Percentiles rank a stretch among this genome's conserved stretches.
These are phyloP conservation scores for Amauroascus niger DNA, from an alignment of 2,329 filamentous ascomycete species.

Conservation along the genomic window DNA sequence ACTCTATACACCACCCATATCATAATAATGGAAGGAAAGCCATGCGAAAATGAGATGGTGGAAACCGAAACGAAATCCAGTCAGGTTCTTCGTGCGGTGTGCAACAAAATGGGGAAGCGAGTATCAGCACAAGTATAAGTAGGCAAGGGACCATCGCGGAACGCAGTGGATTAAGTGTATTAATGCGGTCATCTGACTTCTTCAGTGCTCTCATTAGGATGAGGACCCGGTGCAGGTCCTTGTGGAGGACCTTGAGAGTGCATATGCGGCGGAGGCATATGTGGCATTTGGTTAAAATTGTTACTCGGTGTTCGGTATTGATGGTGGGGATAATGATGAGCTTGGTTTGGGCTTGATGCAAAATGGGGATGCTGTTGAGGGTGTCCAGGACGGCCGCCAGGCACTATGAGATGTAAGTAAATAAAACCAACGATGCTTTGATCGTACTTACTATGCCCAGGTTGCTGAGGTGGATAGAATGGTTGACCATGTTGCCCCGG, in stretches of 20 bases:
- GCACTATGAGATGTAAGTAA: slow-evolving; percentile 43
- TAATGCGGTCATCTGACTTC: slow-evolving; percentile 42
- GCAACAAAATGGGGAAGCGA: neutral
- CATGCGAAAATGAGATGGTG: slow-evolving; percentile 3
- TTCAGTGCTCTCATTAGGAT: slow-evolving; percentile 36
- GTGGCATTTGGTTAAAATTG: slow-evolving; percentile 45
- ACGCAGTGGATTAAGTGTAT: neutral
- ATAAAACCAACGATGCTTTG: slow-evolving; percentile 24
- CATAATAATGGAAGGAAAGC: neutral
- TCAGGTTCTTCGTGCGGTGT: neutral
- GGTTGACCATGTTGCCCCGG: slow-evolving; percentile 67
- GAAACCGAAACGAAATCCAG: slow-evolving; percentile 11
- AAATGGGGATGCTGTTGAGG: slow-evolving; percentile 53
- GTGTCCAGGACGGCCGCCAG: slow-evolving; percentile 50
- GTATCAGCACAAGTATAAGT: neutral
- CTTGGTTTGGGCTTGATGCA: slow-evolving; percentile 55
- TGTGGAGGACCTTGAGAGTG: slow-evolving; percentile 23
- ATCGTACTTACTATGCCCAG: slow-evolving; percentile 57
- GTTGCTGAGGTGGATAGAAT: slow-evolving; percentile 59
- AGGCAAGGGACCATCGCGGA: neutral
- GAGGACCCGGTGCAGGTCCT: slow-evolving; percentile 29
- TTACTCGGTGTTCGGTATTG: slow-evolving; percentile 49
- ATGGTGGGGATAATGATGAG: slow-evolving; percentile 52
- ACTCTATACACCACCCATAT: neutral
- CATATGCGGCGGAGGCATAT: slow-evolving; percentile 35